Conservation (phyloP, 208 protist genomes). For the Leishmania aethiopica region DNA sequence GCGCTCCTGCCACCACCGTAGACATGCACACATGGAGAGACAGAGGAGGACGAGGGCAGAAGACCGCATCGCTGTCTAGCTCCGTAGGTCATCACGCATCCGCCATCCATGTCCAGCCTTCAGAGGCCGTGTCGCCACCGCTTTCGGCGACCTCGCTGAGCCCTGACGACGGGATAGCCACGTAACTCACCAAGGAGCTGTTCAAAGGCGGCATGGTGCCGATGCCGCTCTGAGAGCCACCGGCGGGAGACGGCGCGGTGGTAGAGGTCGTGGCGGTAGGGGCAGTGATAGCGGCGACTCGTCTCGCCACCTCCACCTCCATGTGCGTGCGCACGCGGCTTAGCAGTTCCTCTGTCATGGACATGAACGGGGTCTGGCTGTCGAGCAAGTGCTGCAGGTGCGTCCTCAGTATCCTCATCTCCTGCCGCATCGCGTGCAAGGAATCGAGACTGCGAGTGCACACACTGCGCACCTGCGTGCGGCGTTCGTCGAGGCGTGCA, state of each 20-base stretch:
- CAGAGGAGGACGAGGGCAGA: neutral
- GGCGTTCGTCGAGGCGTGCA: slow-evolving; percentile 27
- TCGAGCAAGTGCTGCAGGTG: slow-evolving; percentile 39
- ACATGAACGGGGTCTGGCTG: slow-evolving; percentile 45
- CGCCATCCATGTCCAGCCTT: neutral
- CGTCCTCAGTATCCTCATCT: slow-evolving; percentile 37
- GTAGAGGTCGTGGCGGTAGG: slow-evolving; percentile 1
- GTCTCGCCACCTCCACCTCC: slow-evolving; percentile 29
- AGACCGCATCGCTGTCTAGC: neutral
- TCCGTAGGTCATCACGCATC: neutral
- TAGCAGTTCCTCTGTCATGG: slow-evolving; percentile 38
- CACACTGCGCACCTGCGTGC: slow-evolving; percentile 24
- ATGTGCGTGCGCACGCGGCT: slow-evolving; percentile 25
- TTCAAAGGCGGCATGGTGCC: neutral
- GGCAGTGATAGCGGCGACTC: slow-evolving; percentile 1
- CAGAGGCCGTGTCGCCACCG: neutral
- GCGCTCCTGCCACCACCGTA: neutral
- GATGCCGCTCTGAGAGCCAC: neutral
- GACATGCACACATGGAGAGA: neutral
- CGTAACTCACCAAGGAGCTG: neutral
- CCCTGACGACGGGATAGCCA: neutral
- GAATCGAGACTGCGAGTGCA: slow-evolving; percentile 21
- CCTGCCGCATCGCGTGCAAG: slow-evolving; percentile 35
- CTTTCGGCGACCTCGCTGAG: neutral
- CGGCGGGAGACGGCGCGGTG: neutral